Conservation (phyloP, 2,329 filamentous ascomycete species). For the Aureobasidium sp. region DNA sequence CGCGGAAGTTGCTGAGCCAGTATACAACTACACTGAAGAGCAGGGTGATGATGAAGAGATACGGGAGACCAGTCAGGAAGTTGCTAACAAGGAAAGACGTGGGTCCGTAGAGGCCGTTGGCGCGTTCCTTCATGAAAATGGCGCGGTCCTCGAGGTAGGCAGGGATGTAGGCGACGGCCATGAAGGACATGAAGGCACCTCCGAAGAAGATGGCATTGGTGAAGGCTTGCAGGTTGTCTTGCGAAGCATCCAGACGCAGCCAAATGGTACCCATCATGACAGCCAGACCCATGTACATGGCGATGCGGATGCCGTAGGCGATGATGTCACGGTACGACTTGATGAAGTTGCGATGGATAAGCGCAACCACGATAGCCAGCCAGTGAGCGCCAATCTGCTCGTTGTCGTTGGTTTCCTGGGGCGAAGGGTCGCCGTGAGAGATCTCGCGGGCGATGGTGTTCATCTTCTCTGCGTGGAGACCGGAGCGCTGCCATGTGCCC, state of each 20-base stretch:
- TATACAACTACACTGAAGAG: constrained; percentile 69
- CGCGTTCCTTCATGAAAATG: constrained; percentile 66
- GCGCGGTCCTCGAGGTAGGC: constrained; percentile 70
- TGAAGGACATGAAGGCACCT: constrained; percentile 45
- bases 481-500: constrained; percentile 39
- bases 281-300: constrained; percentile 72
- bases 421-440: constrained; percentile 18
- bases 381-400: constrained; percentile 31
- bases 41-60: constrained; percentile 64
- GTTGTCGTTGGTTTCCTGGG: constrained; percentile 5
- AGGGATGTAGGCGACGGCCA: constrained; percentile 69
- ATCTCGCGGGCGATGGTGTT: constrained; percentile 27
- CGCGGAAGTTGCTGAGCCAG: constrained; percentile 70
- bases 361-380: constrained; percentile 47
- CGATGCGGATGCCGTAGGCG: constrained; percentile 71
- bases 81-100: constrained; percentile 66
- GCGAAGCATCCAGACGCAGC: constrained; percentile 59
- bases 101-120: constrained; percentile 72
- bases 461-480: constrained; percentile 19
- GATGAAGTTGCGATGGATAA: constrained; percentile 71
- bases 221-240: constrained; percentile 68
- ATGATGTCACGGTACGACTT: constrained; percentile 79
- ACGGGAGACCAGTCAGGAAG: constrained; percentile 73
- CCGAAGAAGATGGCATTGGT: constrained; percentile 66
- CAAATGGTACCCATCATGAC: constrained; percentile 87